Base-by-base conservation (phyloP, 148 eudicot genomes). In the Silene latifolia region DNA sequence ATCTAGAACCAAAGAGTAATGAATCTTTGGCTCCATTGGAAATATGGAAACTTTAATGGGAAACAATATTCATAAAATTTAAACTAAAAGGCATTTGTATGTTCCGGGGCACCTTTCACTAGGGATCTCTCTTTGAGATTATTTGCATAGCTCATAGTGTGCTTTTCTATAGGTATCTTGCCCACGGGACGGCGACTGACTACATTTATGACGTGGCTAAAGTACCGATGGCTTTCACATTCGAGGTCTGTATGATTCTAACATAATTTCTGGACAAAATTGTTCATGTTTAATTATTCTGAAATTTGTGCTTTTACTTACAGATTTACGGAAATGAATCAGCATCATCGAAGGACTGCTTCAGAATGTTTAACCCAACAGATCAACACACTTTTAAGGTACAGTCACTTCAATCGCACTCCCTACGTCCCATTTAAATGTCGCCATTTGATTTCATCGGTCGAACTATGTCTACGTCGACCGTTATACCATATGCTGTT, bases 201-300 rank as follows among this genome's bases (percentile, higher is more conserved):
- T 94, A 87, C 78, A 88, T 94, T 88, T 94, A 86, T 82, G 96
- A 92, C 46, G 75, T 94, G 75, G 96, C 93, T 57, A 89, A 90
- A 82, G 96, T 94, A 74, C 97, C 98, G 77, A 84, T 94, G 98
- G 87, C 97, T 78, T 94, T 92, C 90, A 94, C 98, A 53, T 94
- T 94, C 27, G 98, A 94, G 98, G 98, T 92, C 63, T 75, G 85
- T 78, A 42, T 72, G 42, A 78, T 74, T 62, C 42, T 51, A 9
- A 0, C 17, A 58, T 15, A 42, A 18, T 29, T 32, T 24, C 35
- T 76, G 27, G 19, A 11, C 9, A 5, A 42, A 62, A 44, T 56
- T n/a, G 5, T 29, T 15, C 21, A 8, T 58, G 69, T 12, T 20
- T 14, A 4, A 11, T 7, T 25, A 53, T 58, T 80, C 32, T 67